phyloP scores from a whole-genome alignment of 768 basidiomycete species.

The Mycena chlorophos region DNA sequence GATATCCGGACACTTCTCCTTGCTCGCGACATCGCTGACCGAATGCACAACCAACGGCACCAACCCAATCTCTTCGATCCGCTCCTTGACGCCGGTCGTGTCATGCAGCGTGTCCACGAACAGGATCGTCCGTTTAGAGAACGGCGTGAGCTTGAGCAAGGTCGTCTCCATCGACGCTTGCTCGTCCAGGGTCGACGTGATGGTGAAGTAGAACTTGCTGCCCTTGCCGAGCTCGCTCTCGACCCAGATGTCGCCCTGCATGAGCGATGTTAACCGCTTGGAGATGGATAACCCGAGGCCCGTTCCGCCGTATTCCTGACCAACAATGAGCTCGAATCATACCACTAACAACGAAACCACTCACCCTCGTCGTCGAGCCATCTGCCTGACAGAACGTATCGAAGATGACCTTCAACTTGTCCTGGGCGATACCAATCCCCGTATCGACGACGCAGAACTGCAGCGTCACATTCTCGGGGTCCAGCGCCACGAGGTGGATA shows the following conservation, averaged over 20 bases:
- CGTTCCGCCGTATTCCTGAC: constrained; percentile 93
- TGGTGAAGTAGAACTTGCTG: constrained; percentile 95
- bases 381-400: constrained; percentile 99
- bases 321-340: constrained; percentile 10
- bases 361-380: constrained; percentile 91
- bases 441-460: constrained; percentile 98
- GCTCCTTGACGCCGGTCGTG: constrained; percentile 68
- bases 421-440: constrained; percentile 97
- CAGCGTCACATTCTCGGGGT: constrained; percentile 82
- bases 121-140: constrained; percentile 83
- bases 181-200: constrained; percentile 80
- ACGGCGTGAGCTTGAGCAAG: constrained; percentile 79
- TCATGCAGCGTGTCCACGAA: constrained; percentile 88
- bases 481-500: constrained; percentile 74
- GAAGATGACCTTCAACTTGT: constrained; percentile 97
- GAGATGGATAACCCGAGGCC: constrained; percentile 97
- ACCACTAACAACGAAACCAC: constrained; percentile 28
- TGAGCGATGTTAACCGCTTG: constrained; percentile 92
- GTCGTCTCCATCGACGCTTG: constrained; percentile 67
- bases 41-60: constrained; percentile 74
- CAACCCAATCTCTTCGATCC: constrained; percentile 78
- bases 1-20: constrained; percentile 81
- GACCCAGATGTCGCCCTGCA: constrained; percentile 99
- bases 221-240: constrained; percentile 92
- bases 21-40: constrained; percentile 79